These are phyloP conservation scores for Naegleria fowleri DNA, from an alignment of 208 protist genomes.

Conservation along the genomic window DNA sequence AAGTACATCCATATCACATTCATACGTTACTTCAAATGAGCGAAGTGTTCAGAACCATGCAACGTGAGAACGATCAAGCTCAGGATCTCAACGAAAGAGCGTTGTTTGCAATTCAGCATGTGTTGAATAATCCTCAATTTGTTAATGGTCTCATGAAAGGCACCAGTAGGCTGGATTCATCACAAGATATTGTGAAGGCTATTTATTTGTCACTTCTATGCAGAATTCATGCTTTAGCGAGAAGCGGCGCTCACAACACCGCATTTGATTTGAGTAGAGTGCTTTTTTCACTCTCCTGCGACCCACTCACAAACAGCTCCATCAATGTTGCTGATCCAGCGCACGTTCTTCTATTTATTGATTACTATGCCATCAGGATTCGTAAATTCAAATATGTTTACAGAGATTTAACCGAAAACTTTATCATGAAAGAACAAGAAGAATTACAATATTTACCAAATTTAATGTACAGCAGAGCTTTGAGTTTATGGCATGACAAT, in stretches of 20 bases:
- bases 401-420: background rate
- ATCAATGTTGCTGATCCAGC: background rate
- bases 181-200: background rate
- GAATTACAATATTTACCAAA: background rate
- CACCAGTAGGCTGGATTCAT: background rate
- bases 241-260: background rate
- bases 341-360: conserved; percentile 6
- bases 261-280: conserved; percentile 10
- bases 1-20: conserved; percentile 19
- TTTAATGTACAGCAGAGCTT: conserved; percentile 3
- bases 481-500: background rate
- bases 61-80: conserved; percentile 1
- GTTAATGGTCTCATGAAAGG: background rate
- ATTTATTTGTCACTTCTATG: background rate
- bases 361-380: conserved; percentile 2
- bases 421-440: background rate
- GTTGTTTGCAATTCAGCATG: background rate
- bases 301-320: background rate
- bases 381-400: background rate
- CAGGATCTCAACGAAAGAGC: background rate
- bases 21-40: background rate
- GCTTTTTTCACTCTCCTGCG: background rate
- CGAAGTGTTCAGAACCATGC: conserved; percentile 18
- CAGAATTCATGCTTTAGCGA: background rate
- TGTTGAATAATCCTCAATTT: background rate